phyloP scores from a whole-genome alignment of 2,329 filamentous ascomycete species.

The Phyllosticta citrichinensis region DNA sequence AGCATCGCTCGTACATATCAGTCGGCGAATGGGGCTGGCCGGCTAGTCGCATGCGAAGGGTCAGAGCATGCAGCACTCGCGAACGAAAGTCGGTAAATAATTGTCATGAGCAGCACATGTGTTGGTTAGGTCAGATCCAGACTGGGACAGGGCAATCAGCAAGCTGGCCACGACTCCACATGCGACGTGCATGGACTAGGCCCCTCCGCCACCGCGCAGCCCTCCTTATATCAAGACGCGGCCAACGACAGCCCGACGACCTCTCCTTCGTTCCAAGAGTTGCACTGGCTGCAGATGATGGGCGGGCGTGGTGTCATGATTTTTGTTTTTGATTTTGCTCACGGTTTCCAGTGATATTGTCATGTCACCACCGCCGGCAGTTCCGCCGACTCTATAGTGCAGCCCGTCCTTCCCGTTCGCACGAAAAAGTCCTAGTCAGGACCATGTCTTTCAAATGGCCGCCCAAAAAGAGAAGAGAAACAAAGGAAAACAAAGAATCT shows the following conservation, averaged over 20 bases:
- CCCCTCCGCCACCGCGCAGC: no score
- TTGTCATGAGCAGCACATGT: neutral
- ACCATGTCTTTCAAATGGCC: slow-evolving; percentile 10
- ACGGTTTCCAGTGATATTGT: neutral
- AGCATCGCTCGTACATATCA: slow-evolving; percentile 12
- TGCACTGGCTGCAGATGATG: no score
- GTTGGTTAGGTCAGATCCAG: neutral
- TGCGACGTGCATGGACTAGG: neutral
- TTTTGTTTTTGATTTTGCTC: neutral
- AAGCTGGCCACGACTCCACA: neutral
- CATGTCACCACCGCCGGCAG: neutral
- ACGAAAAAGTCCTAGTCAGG: slow-evolving; percentile 1
- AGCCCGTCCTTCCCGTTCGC: neutral
- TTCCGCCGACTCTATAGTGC: slow-evolving; percentile 1
- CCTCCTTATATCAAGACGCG: no score
- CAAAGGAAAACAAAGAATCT: neutral
- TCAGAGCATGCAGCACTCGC: neutral
- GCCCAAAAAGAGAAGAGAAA: neutral
- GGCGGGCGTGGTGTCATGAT: neutral
- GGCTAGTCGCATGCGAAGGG: slow-evolving; percentile 5
- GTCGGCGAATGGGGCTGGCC: neutral
- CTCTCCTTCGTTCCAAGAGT: no score
- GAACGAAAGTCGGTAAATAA: neutral
- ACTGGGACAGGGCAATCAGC: neutral
- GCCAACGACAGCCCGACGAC: no score